Base-by-base conservation (phyloP, 2,329 filamentous ascomycete species). In the Pyrenochaeta sp. region DNA sequence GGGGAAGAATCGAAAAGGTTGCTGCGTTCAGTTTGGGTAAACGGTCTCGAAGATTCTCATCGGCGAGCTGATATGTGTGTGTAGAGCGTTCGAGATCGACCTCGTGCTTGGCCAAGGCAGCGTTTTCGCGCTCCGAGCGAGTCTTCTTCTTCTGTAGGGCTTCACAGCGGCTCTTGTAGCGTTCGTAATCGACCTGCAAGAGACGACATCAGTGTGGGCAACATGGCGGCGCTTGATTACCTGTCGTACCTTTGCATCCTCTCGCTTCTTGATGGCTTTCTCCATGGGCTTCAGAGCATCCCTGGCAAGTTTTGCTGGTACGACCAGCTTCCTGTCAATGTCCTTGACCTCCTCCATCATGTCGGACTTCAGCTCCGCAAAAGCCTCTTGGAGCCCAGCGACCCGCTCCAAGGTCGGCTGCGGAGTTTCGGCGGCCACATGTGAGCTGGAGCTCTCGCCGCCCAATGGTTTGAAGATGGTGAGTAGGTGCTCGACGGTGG, bases 211-310 rank as follows among this genome's bases (percentile, higher is more conserved):
- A 73, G 64, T 40, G 28, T 27, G 6, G 19, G 25, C 12, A 10
- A 28, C 9, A 25, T 27, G 1, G 24, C 19, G 1, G 24, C 22
- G 19, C 1, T 15, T n/a, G 3, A 5, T 1, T 4, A 10, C 13
- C 2, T 5, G 34, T 15, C 72, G 9, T 58, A 85, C 84, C 79
- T 92, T 89, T 78, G 88, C 91, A 69, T 93, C 91, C 72, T 95
- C 91, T 46, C 92, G 83, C 77, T 92, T 93, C 79, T 94, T 95
- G 71, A 96, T 91, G 1, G 88, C 89, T 79, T 93, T 95, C 71
- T 90, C 89, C 73, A 95, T 83, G 2, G 90, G 88, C 64, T 88
- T 86, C 58, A 94, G 83, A 52, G 81, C 86, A 51, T 89, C 86
- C 68, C 87, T 90, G 7, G 90, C 90, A 51, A 90, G 85, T 56